Conservation (phyloP, 2,329 filamentous ascomycete genomes). For the Colletotrichum sidae region DNA sequence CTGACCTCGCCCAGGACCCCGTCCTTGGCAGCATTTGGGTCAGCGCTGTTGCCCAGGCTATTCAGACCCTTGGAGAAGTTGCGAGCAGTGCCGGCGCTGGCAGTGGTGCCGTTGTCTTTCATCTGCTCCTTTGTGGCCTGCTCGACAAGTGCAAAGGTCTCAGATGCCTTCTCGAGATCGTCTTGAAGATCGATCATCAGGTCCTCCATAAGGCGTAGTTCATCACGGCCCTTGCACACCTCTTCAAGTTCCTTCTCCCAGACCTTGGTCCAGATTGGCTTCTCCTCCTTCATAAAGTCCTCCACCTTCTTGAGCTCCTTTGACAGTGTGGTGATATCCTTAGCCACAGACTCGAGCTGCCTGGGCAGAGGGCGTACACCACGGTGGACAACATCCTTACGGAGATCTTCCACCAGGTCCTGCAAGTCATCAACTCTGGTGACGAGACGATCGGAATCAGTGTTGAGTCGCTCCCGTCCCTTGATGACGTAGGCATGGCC, state of each 20-base stretch:
- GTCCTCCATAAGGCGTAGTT: slow-evolving; percentile 96
- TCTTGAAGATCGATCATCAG: slow-evolving; percentile 91
- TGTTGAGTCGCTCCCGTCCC: slow-evolving; percentile 87
- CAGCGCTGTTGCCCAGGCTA: slow-evolving; percentile 64
- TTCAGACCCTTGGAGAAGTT: slow-evolving; percentile 66
- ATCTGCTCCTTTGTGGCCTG: slow-evolving; percentile 99
- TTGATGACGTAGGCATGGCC: slow-evolving; percentile 86
- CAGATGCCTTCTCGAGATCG: slow-evolving; percentile 92
- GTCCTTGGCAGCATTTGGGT: slow-evolving; percentile 88
- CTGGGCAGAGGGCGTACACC: slow-evolving; percentile 91
- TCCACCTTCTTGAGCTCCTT: slow-evolving; percentile 95
- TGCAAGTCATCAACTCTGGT: slow-evolving; percentile 96
- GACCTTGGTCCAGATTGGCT: slow-evolving; percentile 98
- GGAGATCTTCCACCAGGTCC: slow-evolving; percentile 94
- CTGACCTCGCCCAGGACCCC: slow-evolving; percentile 92
- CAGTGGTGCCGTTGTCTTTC: slow-evolving; percentile 73
- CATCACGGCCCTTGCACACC: slow-evolving; percentile 94
- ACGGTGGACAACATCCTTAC: slow-evolving; percentile 94
- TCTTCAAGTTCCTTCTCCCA: slow-evolving; percentile 98
- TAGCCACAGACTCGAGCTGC: slow-evolving; percentile 88
- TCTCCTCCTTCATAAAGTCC: slow-evolving; percentile 90
- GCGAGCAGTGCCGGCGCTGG: slow-evolving; percentile 62
- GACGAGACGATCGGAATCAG: slow-evolving; percentile 91
- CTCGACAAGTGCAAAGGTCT: slow-evolving; percentile 95
- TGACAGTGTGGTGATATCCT: slow-evolving; percentile 84